These are phyloP conservation scores for Allantophomopsis cytisporea DNA, from an alignment of 2,329 filamentous ascomycete genomes.

Conservation along the genomic window DNA sequence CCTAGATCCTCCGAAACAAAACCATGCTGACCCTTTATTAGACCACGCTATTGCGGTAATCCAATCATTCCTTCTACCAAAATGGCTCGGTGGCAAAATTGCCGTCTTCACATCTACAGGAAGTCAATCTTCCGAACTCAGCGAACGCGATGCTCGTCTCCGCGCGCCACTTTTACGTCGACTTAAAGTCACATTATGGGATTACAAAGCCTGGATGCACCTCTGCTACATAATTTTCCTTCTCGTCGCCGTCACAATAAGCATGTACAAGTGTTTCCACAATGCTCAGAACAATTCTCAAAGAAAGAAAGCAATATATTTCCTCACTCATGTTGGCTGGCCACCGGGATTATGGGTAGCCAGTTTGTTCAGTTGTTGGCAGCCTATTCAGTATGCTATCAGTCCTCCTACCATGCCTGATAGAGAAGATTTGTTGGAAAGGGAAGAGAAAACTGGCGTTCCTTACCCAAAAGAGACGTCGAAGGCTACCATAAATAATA, in stretches of 20 bases:
- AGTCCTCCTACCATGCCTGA: constrained; percentile 43
- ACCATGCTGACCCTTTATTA: background rate
- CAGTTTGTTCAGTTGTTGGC: constrained; percentile 20
- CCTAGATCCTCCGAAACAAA: no score
- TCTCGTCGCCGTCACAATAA: constrained; percentile 20
- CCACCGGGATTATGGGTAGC: constrained; percentile 38
- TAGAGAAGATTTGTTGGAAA: constrained; percentile 36
- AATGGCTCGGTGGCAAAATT: constrained; percentile 42
- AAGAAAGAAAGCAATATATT: constrained; percentile 28
- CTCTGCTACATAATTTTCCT: constrained; percentile 37
- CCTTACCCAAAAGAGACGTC: constrained; percentile 24
- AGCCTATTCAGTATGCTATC: constrained; percentile 45
- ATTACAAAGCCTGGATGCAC: constrained; percentile 42
- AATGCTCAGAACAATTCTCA: constrained; percentile 2
- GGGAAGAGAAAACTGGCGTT: no score
- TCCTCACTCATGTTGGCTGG: constrained; percentile 49
- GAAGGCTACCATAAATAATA: constrained; percentile 40
- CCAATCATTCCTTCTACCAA: constrained; percentile 41
- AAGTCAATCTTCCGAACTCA: constrained; percentile 37
- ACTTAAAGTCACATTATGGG: constrained; percentile 37
- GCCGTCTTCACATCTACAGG: constrained; percentile 49
- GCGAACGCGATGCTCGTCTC: constrained; percentile 39
- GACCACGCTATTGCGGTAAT: constrained; percentile 24
- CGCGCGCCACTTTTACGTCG: constrained; percentile 38
- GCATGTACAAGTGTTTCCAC: constrained; percentile 13